Base-by-base conservation (phyloP, 2,329 filamentous ascomycete species). In the Colletotrichum karsti region DNA sequence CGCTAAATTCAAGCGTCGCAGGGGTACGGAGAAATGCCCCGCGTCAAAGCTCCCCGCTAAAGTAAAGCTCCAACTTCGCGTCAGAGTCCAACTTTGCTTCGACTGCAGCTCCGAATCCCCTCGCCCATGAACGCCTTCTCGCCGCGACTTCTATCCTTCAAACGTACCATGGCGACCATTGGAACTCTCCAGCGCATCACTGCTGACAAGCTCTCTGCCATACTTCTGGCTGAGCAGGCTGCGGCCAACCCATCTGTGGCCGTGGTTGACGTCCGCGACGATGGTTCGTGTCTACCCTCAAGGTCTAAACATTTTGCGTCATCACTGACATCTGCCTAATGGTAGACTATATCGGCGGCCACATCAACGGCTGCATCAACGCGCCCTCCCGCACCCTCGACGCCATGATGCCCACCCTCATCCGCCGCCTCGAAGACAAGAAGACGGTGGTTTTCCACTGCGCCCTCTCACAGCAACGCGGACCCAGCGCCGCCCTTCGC, bases 361-460 rank as follows among this genome's bases (percentile, higher is more conserved):
- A 98, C 81, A 98, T 98, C 80, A 85, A 86, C 67, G 89, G 90
- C 67, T 92, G 91, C 35, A 88, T 87, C 57, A 93, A 97, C 84
- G 86, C 93, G 12, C 94, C 96, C 0, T 92, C 88, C 56, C 82
- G 81, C 50, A 88, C 89, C 18, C 87, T 98, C 54, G 93, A 97
- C 74, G 88, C 88, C 76, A 89, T 87, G 72, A 89, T 96, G 79
- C 92, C 95, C 0, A 93, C 94, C 70, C 88, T 99, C n/a, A 85
- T 97, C 12, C 90, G 93, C 63, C 90, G 87, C 46, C 87, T 98
- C 53, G 84, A 89, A 71, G 90, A 91, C 76, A 94, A 94, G 79
- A 89, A 96, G 63, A 91, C 87, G 10, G 94, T 99, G 13, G 89
- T 99, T 1, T 99, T 99, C 79, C 96, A 99, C 82, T 99, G 96